These are phyloP conservation scores for Lodderomyces theae DNA, from an alignment of 1,139 yeast species.

Conservation along the genomic window DNA sequence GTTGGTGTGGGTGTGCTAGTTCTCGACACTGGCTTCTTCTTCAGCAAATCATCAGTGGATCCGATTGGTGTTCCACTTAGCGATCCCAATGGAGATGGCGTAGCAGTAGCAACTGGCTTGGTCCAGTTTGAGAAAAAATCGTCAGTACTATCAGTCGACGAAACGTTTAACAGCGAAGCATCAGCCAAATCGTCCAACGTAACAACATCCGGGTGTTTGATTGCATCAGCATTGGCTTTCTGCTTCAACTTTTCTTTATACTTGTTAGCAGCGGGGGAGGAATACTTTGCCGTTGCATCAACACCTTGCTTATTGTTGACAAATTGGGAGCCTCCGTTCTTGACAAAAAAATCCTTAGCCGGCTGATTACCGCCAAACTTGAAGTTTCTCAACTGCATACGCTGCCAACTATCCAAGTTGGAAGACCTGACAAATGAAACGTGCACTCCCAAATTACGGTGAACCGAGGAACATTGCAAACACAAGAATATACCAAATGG, in stretches of 20 bases:
- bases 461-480: constrained; percentile 50
- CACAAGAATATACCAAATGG: constrained; percentile 50
- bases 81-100: constrained; percentile 58
- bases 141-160: constrained; percentile 50
- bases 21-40: constrained; percentile 22
- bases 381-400: constrained; percentile 83
- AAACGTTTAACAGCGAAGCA: constrained; percentile 26
- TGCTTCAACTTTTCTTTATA: constrained; percentile 78
- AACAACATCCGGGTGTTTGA: constrained; percentile 62
- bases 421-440: constrained; percentile 75
- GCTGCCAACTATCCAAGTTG: constrained; percentile 86
- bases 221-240: constrained; percentile 64
- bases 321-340: constrained; percentile 79
- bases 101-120: constrained; percentile 54
- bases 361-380: constrained; percentile 89
- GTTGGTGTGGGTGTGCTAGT: constrained; percentile 17
- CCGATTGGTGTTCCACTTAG: constrained; percentile 47
- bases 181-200: constrained; percentile 58
- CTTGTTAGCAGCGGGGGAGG: constrained; percentile 71
- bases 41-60: constrained; percentile 35
- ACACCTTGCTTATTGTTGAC: constrained; percentile 43
- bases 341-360: constrained; percentile 77
- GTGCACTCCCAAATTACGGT: constrained; percentile 50
- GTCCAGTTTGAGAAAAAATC: constrained; percentile 94
- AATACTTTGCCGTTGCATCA: constrained; percentile 76